Evolutionary conservation across 345 rosid genomes (phyloP).

Genomic region (Corchorus olitorius): DNA sequence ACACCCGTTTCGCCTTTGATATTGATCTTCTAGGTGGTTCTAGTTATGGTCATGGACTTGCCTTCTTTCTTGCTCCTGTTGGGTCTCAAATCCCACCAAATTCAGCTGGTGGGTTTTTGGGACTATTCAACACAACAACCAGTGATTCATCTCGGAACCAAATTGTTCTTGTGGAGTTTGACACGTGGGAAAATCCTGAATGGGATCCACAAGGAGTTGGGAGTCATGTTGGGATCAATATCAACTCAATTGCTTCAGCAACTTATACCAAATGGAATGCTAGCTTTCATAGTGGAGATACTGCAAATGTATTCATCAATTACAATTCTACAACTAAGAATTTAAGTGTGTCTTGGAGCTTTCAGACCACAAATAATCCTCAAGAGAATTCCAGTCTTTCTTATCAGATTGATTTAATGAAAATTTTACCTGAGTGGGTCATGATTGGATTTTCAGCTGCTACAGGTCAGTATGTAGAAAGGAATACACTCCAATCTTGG

Average conservation of each 20-base stretch:
- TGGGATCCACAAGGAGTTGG: constrained; percentile 36
- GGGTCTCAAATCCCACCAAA: constrained; percentile 37
- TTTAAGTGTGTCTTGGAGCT: constrained; percentile 52
- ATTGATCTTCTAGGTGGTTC: constrained; percentile 18
- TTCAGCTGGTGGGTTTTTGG: constrained; percentile 45
- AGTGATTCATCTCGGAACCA: constrained; percentile 24
- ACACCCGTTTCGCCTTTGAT: constrained; percentile 36
- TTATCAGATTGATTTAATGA: constrained; percentile 43
- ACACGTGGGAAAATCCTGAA: constrained; percentile 16
- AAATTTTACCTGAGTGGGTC: constrained; percentile 44
- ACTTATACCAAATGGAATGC: constrained; percentile 4
- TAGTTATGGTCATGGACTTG: constrained; percentile 22
- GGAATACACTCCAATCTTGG: constrained; percentile 44
- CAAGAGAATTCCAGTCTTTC: constrained; percentile 37
- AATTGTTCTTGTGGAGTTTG: constrained; percentile 43
- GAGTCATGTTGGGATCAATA: constrained; percentile 47
- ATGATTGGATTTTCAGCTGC: constrained; percentile 53
- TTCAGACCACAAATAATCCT: constrained; percentile 26
- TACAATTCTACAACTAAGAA: constrained; percentile 42
- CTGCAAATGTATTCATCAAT: constrained; percentile 26
- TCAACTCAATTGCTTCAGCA: constrained; percentile 28
- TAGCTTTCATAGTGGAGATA: constrained; percentile 7
- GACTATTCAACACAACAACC: constrained; percentile 33
- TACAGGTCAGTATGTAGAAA: constrained; percentile 6
- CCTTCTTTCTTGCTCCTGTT: constrained; percentile 42